phyloP scores from a whole-genome alignment of 345 rosid species.

The Psidium guajava region DNA sequence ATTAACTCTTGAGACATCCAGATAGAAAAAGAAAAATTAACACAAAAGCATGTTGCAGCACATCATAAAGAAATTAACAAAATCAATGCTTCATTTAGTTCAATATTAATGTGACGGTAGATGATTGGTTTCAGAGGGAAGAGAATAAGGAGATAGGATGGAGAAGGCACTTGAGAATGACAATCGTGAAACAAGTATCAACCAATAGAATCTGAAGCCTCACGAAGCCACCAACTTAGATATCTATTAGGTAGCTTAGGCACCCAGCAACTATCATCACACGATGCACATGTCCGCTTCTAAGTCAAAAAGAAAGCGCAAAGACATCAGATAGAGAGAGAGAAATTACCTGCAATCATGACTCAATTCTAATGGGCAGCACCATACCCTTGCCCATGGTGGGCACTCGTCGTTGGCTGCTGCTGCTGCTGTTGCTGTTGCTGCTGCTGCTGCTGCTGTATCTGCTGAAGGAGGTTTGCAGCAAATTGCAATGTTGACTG shows the following conservation, averaged over 20 bases:
- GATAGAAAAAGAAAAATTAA: neutral
- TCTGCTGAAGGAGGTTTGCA: slow-evolving; percentile 79
- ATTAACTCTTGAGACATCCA: neutral
- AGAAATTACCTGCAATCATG: slow-evolving; percentile 20
- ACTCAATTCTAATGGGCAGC: slow-evolving; percentile 20
- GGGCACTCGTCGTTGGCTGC: slow-evolving; percentile 8
- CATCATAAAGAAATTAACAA: neutral
- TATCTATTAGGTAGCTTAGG: neutral
- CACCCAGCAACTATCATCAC: neutral
- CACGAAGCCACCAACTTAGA: neutral
- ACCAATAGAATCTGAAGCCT: neutral
- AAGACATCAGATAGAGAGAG: neutral
- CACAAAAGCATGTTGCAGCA: neutral
- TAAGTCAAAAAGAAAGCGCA: neutral
- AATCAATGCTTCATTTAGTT: neutral
- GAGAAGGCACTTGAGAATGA: neutral
- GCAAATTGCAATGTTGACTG: slow-evolving; percentile 93
- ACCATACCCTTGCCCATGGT: slow-evolving; percentile 28
- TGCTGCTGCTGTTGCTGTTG: slow-evolving; percentile 1
- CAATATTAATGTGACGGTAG: neutral
- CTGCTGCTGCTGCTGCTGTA: slow-evolving; percentile 65
- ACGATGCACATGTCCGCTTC: neutral
- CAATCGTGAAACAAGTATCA: neutral
- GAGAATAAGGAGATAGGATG: neutral
- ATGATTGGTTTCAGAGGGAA: neutral